A percentile compares a stretch with the other conserved stretches of the same genome.
Evolutionary conservation across 805 yeast species (phyloP).

Genomic region (Blastobotrys attinorum): DNA sequence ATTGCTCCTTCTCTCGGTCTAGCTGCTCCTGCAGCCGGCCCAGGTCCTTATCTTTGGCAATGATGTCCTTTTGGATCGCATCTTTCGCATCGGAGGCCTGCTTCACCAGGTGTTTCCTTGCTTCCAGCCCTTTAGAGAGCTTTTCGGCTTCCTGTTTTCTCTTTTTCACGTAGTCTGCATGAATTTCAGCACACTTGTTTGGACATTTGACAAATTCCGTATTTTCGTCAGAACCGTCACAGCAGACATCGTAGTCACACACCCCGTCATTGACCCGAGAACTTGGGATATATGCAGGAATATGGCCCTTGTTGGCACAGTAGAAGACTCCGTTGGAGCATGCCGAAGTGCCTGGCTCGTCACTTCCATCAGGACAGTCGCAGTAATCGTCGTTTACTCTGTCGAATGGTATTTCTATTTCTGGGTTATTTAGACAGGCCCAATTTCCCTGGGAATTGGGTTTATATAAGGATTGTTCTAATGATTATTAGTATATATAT

Average conservation of each 20-base stretch:
- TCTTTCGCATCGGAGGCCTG: conserved; percentile 23
- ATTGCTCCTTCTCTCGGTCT: conserved; percentile 23
- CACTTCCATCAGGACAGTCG: conserved; percentile 97
- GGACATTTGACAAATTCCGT: conserved; percentile 39
- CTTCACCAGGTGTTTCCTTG: conserved; percentile 27
- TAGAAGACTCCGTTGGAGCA: conserved; percentile 55
- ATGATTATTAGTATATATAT: too few relatives aligned
- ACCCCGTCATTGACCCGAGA: conserved; percentile 78
- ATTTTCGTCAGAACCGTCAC: conserved; percentile 89
- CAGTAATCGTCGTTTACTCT: conserved; percentile 85
- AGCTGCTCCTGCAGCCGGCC: conserved; percentile 13
- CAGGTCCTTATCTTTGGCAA: conserved; percentile 20
- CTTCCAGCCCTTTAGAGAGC: conserved; percentile 30
- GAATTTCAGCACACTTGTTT: conserved; percentile 46
- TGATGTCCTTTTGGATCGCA: conserved; percentile 15
- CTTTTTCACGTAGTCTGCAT: conserved; percentile 30
- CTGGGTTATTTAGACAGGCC: conserved; percentile 63
- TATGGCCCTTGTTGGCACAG: conserved; percentile 70
- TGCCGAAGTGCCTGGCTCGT: conserved; percentile 93
- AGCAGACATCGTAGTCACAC: conserved; percentile 82
- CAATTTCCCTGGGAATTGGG: conserved; percentile 51
- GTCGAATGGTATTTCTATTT: conserved; percentile 47
- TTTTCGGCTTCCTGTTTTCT: conserved; percentile 16
- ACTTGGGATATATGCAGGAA: conserved; percentile 54
- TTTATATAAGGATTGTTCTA: conserved; percentile 31